Base-by-base conservation (phyloP, 768 basidiomycete species). In the Leccinum broughii region DNA sequence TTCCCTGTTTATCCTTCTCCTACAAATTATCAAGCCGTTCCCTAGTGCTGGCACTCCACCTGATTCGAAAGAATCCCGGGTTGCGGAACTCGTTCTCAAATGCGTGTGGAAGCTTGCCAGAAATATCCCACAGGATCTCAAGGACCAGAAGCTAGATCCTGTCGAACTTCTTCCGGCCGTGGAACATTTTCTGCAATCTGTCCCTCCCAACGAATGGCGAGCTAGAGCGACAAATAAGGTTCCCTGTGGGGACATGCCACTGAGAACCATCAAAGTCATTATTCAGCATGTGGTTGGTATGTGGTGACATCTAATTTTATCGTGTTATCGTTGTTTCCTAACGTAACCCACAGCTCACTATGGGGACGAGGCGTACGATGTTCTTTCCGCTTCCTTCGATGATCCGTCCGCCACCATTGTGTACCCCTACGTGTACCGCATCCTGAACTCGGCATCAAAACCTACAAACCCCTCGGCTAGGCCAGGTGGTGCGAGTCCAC, bases 101-200 rank as follows among this genome's bases (percentile, higher is more conserved):
- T 99, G 97, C 75, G 86, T 99, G 28, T 98, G 97, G 97, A 99
- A 99, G 76, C 78, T 98, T 58, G 94, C 94, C 6, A 83, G 95
- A 64, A 95, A 93, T 64, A 93, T 98, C 52, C 94, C 94, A 6
- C 92, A 95, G 69, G 93, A 95, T 71, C 82, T 99, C 51, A 84
- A 84, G 63, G 89, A 93, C 48, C 80, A 85, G 4, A 81, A 85
- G 20, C 80, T 99, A 37, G 90, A 93, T 70, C 90, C 95, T 20
- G 88, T 93, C 17, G 92, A 94, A 65, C 76, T 99, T 34, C 90
- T 98, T 70, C 89, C 89, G 15, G 90, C 95, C 5, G 89, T 99
- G 62, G 97, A 99, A 71, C 87, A 92, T 62, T 98, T 99, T 77
- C 74, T 98, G 53, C 90, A 94, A 69, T 92, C 89, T 1, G 88